Evolutionary conservation across 306 rosid species (phyloP), one percentile per base, ranked within the genome.

Genomic region (Quillaja saponaria): DNA sequence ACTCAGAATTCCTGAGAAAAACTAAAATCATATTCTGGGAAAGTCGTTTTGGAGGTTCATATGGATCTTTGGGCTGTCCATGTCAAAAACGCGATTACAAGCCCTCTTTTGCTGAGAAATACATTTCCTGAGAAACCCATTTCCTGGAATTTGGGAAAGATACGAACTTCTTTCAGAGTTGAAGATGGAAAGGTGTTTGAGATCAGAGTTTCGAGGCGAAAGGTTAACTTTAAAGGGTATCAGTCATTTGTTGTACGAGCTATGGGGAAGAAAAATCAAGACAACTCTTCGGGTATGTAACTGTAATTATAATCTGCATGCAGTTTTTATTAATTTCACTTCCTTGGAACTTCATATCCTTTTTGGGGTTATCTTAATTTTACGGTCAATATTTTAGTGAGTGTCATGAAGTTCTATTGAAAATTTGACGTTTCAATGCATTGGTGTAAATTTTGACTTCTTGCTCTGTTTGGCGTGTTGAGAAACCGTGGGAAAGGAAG

Each of bases 41-140:
- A 34, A 65, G 37, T 41, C 28, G 33, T 25, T 54, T 28, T 31
- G 33, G 49, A 34, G 62, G 52, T 15, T 64, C 68, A 35, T 45
- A 90, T 91, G 98, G 98, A 91, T 91, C 88, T 84, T 64, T 86
- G 72, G 68, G 76, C 81, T 4, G 75, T 78, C 38, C 80, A 76
- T 21, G 82, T 68, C 58, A 91, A 84, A 49, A 80, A 67, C 82
- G 15, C 67, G 39, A 58, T 64, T 59, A 34, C 41, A 44, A 34
- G 65, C 66, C 77, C 81, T 20, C 72, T 85, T 34, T 66, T 76
- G 46, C 76, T 61, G 61, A 17, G 82, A 48, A 79, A 73, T 55
- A 79, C 85, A 18, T 71, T 79, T 62, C 60, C 48, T 19, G 77
- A 71, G 58, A 76, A 70, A 71, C 87, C 92, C 66, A 49, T 68